Percentiles rank a stretch among this genome's conserved stretches.
phyloP scores from a whole-genome alignment of 1,284 basidiomycete species.

The Sparassis latifolia region DNA sequence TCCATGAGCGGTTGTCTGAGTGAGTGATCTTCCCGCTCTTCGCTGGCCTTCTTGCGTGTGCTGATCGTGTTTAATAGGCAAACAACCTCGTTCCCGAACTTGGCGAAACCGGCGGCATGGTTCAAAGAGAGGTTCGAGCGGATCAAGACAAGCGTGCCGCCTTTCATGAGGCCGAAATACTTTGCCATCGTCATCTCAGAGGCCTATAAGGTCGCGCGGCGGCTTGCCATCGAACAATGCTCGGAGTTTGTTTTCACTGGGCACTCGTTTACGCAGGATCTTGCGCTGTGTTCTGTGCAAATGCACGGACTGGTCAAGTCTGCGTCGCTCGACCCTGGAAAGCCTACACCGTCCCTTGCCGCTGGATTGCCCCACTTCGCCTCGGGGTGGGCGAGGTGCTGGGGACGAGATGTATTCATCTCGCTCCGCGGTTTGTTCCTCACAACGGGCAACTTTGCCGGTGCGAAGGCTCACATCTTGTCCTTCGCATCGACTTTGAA shows the following conservation, averaged over 20 bases:
- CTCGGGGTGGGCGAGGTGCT: slow-evolving; percentile 87
- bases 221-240: slow-evolving; percentile 76
- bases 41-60: neutral
- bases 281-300: slow-evolving; percentile 83
- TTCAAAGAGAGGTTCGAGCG: slow-evolving; percentile 78
- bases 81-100: slow-evolving; percentile 55
- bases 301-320: slow-evolving; percentile 89
- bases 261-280: slow-evolving; percentile 83
- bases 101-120: slow-evolving; percentile 73
- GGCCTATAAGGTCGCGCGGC: slow-evolving; percentile 85
- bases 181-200: slow-evolving; percentile 86
- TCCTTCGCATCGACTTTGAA: slow-evolving; percentile 84
- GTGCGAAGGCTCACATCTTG: slow-evolving; percentile 82
- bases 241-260: slow-evolving; percentile 82
- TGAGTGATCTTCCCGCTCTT: slow-evolving; percentile 31
- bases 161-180: slow-evolving; percentile 89
- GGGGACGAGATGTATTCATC: slow-evolving; percentile 97
- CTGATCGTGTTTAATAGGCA: slow-evolving; percentile 43
- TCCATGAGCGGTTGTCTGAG: slow-evolving; percentile 65
- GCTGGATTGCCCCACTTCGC: slow-evolving; percentile 95
- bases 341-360: slow-evolving; percentile 74
- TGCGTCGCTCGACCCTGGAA: slow-evolving; percentile 74
- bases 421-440: slow-evolving; percentile 88
- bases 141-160: slow-evolving; percentile 67
- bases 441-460: slow-evolving; percentile 84